Evolutionary conservation across 495 filamentous ascomycete species (phyloP).

Genomic region (Daldinia concentrica): DNA sequence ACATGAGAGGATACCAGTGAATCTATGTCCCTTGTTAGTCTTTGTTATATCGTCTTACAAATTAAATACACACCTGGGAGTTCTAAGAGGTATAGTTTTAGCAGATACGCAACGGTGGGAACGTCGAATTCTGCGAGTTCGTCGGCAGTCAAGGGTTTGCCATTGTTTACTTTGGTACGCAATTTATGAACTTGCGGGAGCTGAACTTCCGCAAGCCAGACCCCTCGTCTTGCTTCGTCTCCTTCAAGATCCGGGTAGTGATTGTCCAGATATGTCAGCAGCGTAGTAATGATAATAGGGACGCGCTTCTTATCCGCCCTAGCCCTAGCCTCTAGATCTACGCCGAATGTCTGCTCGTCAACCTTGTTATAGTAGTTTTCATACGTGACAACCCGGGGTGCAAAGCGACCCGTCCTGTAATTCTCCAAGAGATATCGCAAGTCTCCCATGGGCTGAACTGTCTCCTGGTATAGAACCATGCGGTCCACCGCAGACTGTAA

Average conservation of each 20-base stretch:
- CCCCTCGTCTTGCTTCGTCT: constrained; percentile 89
- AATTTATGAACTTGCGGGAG: constrained; percentile 86
- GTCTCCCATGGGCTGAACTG: constrained; percentile 90
- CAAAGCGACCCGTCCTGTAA: constrained; percentile 92
- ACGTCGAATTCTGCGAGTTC: constrained; percentile 87
- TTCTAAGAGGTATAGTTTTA: constrained; percentile 96
- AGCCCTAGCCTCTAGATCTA: constrained; percentile 94
- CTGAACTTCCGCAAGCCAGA: constrained; percentile 94
- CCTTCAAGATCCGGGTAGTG: constrained; percentile 98
- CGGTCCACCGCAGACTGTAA: constrained; percentile 94
- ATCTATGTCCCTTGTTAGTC: constrained; percentile 62
- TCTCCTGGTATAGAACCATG: constrained; percentile 99
- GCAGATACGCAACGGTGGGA: constrained; percentile 87
- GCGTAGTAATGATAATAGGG: constrained; percentile 88
- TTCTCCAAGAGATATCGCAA: constrained; percentile 96
- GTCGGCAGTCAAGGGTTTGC: constrained; percentile 80
- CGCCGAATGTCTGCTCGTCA: constrained; percentile 96
- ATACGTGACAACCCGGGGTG: constrained; percentile 90
- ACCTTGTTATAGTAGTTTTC: constrained; percentile 99
- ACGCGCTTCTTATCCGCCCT: constrained; percentile 95
- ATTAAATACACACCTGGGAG: constrained; percentile 75
- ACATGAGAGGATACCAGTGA: constrained; percentile 97
- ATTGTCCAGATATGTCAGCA: constrained; percentile 93
- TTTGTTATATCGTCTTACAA: background rate
- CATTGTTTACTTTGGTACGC: constrained; percentile 83